phyloP scores from a whole-genome alignment of 768 basidiomycete genomes.

The Pleurotus cornucopiae region DNA sequence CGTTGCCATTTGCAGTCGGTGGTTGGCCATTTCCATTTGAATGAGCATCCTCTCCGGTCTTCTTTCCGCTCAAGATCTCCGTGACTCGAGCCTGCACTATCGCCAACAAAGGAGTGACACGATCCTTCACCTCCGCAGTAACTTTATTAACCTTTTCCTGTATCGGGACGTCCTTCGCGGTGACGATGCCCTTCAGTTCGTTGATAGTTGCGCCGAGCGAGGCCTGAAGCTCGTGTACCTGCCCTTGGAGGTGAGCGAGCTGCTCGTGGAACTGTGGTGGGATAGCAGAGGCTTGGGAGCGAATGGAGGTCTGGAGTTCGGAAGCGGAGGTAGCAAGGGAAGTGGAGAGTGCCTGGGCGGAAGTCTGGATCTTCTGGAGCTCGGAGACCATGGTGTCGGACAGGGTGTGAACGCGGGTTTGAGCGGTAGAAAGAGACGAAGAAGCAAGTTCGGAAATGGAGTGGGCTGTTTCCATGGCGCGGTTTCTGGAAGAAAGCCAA shows the following conservation, averaged over 20 bases:
- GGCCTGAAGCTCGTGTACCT: conserved; percentile 47
- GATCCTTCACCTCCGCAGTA: conserved; percentile 52
- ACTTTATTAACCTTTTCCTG: conserved; percentile 61
- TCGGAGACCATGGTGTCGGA: conserved; percentile 66
- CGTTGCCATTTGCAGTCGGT: background rate
- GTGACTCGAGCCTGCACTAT: conserved; percentile 37
- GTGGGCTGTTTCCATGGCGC: conserved; percentile 64
- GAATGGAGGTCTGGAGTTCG: conserved; percentile 17
- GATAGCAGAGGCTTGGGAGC: conserved; percentile 31
- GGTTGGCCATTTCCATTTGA: background rate
- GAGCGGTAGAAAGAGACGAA: conserved; percentile 49
- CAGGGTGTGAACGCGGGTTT: conserved; percentile 52
- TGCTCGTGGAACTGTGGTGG: conserved; percentile 51
- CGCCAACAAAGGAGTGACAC: conserved; percentile 60
- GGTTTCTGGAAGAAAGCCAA: conserved; percentile 42
- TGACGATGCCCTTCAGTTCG: conserved; percentile 52
- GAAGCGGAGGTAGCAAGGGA: conserved; percentile 30
- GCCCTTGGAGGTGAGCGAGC: conserved; percentile 57
- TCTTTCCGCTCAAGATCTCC: conserved; percentile 23
- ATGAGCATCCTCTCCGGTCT: background rate
- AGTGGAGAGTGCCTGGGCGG: conserved; percentile 46
- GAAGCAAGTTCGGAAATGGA: conserved; percentile 58
- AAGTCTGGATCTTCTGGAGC: conserved; percentile 60
- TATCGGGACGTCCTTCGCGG: conserved; percentile 48
- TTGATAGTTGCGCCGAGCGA: conserved; percentile 41